These are phyloP conservation scores for Uronychia binucleata DNA, from an alignment of 73 alveolate genomes.

Conservation along the genomic window DNA sequence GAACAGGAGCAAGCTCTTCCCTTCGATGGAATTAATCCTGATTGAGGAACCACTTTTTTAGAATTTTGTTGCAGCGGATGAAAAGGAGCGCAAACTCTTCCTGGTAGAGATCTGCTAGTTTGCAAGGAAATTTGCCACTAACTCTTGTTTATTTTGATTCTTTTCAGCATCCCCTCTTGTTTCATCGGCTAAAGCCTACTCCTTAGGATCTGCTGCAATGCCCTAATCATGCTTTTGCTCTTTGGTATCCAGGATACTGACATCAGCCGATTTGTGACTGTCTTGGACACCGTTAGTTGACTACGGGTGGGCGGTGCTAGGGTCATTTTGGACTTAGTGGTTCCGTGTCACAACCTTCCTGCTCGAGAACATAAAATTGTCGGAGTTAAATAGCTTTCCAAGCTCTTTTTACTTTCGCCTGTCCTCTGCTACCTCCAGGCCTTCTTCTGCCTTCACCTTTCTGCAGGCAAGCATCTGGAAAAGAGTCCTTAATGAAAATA, in stretches of 20 bases:
- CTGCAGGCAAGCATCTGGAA: too few relatives aligned
- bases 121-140: not conserved
- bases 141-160: not conserved
- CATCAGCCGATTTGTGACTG: constrained; percentile 18
- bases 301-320: too few relatives aligned
- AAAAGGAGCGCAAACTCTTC: not conserved
- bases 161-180: not conserved
- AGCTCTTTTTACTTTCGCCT: not conserved
- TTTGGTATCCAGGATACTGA: constrained; percentile 3
- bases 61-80: not conserved
- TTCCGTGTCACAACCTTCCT: too few relatives aligned
- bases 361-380: too few relatives aligned
- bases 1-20: constrained; percentile 24
- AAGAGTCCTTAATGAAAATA: too few relatives aligned
- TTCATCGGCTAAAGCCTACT: not conserved
- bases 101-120: not conserved
- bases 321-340: too few relatives aligned
- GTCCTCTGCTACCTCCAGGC: constrained; percentile 1
- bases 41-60: not conserved
- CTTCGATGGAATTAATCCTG: too few relatives aligned
- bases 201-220: too few relatives aligned
- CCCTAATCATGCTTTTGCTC: constrained; percentile 6
- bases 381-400: too few relatives aligned
- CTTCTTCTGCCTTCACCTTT: too few relatives aligned
- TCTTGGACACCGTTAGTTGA: not conserved